These are phyloP conservation scores for Aspergillus floridensis DNA, from an alignment of 2,329 filamentous ascomycete genomes.

Conservation along the genomic window DNA sequence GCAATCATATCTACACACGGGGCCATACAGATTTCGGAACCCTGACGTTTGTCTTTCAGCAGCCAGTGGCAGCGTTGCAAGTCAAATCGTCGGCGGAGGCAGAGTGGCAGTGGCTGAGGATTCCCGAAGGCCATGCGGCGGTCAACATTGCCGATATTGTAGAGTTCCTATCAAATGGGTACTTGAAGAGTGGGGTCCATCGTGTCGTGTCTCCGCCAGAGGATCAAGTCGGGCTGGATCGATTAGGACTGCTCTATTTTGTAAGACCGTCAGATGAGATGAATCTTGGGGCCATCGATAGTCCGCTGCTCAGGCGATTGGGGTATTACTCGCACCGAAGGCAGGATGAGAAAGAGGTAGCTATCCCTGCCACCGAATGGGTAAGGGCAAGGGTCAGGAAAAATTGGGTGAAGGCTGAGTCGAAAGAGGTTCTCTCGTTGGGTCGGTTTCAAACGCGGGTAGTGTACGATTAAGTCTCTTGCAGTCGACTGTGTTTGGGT, in stretches of 20 bases:
- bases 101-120: constrained; percentile 51
- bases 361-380: constrained; percentile 20
- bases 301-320: constrained; percentile 32
- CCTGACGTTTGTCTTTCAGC: constrained; percentile 56
- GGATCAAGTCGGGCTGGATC: constrained; percentile 43
- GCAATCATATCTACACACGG: constrained; percentile 43
- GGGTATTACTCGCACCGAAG: constrained; percentile 17
- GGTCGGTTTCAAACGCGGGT: constrained; percentile 8
- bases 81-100: constrained; percentile 47
- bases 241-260: constrained; percentile 43
- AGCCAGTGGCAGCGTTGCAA: constrained; percentile 57
- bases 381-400: constrained; percentile 33
- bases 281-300: constrained; percentile 30
- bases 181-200: constrained; percentile 48
- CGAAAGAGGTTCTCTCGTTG: constrained; percentile 8
- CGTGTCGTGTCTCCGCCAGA: constrained; percentile 46
- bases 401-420: constrained; percentile 20
- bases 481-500: background rate
- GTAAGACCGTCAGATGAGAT: constrained; percentile 41
- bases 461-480: constrained; percentile 6
- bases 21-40: constrained; percentile 59
- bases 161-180: constrained; percentile 49
- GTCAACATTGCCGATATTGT: constrained; percentile 53
- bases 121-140: constrained; percentile 48
- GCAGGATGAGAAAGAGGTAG: constrained; percentile 10